phyloP scores from a whole-genome alignment of 352 stramenopile genomes.

The Pelagophyceae sp. region DNA sequence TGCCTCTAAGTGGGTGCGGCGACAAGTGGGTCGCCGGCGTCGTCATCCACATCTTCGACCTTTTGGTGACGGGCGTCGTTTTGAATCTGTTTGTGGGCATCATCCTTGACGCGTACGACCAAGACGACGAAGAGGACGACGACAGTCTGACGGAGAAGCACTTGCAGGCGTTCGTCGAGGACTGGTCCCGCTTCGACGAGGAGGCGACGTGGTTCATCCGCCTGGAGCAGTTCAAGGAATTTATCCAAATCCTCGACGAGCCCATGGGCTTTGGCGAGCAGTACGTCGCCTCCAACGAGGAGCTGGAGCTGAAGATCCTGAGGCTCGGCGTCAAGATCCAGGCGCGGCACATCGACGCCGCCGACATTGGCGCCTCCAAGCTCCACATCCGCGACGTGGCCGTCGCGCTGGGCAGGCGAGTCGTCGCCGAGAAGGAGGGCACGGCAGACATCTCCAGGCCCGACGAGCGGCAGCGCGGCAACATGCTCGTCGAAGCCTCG shows the following conservation, averaged over 20 bases:
- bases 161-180: slow-evolving; percentile 62
- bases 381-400: slow-evolving; percentile 17
- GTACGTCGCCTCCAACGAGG: slow-evolving; percentile 23
- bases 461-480: no score
- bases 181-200: slow-evolving; percentile 26
- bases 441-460: not conserved
- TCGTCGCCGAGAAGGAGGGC: not conserved
- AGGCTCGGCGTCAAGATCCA: not conserved
- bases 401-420: not conserved
- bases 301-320: slow-evolving; percentile 21
- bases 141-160: slow-evolving; percentile 60
- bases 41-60: slow-evolving; percentile 57
- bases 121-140: slow-evolving; percentile 66
- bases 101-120: slow-evolving; percentile 82
- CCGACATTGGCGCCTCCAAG: not conserved
- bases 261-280: slow-evolving; percentile 29
- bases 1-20: slow-evolving; percentile 60
- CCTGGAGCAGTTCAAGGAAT: slow-evolving; percentile 16
- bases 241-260: slow-evolving; percentile 26
- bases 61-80: slow-evolving; percentile 83
- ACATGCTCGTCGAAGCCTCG: not conserved
- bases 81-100: slow-evolving; percentile 86
- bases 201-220: slow-evolving; percentile 18
- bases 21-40: slow-evolving; percentile 28
- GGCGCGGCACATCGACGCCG: not conserved